phyloP scores from a whole-genome alignment of 352 stramenopile species.

The Phytophthora foliorum region DNA sequence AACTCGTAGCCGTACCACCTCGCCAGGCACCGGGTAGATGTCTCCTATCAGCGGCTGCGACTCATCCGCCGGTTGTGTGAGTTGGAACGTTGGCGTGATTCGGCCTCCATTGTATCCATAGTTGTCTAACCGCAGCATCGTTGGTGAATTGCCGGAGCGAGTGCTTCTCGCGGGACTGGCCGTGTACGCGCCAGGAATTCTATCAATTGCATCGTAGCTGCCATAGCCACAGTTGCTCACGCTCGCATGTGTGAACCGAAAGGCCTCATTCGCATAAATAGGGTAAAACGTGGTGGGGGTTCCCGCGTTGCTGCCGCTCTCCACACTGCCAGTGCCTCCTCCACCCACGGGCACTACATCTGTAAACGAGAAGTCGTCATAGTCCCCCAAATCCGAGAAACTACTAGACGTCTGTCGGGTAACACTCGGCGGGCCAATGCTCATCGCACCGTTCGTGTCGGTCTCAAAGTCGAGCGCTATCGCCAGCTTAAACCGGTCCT shows the following conservation, averaged over 20 bases:
- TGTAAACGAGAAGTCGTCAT: conserved; percentile 83
- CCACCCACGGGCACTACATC: conserved; percentile 61
- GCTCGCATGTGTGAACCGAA: conserved; percentile 66
- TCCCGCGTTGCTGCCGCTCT: conserved; percentile 40
- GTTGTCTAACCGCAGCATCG: conserved; percentile 43
- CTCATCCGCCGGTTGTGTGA: conserved; percentile 65
- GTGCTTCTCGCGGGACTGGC: conserved; percentile 48
- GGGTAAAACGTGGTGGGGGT: conserved; percentile 78
- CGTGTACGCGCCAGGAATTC: conserved; percentile 37
- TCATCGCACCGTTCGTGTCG: conserved; percentile 48
- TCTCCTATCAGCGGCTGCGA: conserved; percentile 67
- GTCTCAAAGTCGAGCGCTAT: conserved; percentile 77
- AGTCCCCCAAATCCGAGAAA: conserved; percentile 90
- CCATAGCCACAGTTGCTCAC: conserved; percentile 60
- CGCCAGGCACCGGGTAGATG: conserved; percentile 79
- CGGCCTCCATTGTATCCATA: conserved; percentile 54
- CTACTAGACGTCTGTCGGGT: conserved; percentile 88
- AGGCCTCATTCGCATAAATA: conserved; percentile 82
- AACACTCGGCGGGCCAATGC: conserved; percentile 49
- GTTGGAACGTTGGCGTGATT: conserved; percentile 67
- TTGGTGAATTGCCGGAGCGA: conserved; percentile 39
- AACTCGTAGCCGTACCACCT: conserved; percentile 75
- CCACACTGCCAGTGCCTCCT: conserved; percentile 42
- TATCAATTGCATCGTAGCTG: conserved; percentile 53
- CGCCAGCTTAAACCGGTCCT: conserved; percentile 61